Conservation (phyloP, 257 asterid species). For the Marsdenia floribunda region DNA sequence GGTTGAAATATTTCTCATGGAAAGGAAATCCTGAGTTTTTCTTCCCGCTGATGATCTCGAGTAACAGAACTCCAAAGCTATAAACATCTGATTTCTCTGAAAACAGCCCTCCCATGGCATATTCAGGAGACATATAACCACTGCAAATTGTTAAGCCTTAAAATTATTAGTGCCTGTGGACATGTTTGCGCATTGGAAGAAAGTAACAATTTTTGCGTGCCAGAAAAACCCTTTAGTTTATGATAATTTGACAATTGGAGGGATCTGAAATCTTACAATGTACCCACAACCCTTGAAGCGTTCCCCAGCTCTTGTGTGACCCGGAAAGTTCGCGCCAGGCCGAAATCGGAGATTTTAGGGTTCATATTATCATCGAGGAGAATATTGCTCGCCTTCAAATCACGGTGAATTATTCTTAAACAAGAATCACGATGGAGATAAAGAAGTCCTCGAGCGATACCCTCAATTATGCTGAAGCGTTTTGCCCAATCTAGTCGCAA, state of each 20-base stretch:
- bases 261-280: constrained; percentile 30
- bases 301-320: constrained; percentile 34
- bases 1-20: constrained; percentile 22
- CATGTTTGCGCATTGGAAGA: no score
- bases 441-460: constrained; percentile 37
- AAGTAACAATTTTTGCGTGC: no score
- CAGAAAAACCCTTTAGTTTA: background rate
- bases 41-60: constrained; percentile 41
- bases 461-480: constrained; percentile 41
- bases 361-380: constrained; percentile 42
- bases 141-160: constrained; percentile 13
- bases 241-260: background rate
- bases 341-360: constrained; percentile 53
- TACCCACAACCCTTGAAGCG: constrained; percentile 40
- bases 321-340: constrained; percentile 43
- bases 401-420: constrained; percentile 41
- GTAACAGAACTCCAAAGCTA: constrained; percentile 43
- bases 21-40: constrained; percentile 14
- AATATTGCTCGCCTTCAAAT: constrained; percentile 36
- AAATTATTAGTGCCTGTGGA: background rate
- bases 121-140: constrained; percentile 52
- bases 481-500: constrained; percentile 31
- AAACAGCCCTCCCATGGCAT: constrained; percentile 29
- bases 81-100: constrained; percentile 43
- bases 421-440: constrained; percentile 49